Evolutionary conservation across 306 rosid genomes (phyloP).

Genomic region (Acacia confusa): DNA sequence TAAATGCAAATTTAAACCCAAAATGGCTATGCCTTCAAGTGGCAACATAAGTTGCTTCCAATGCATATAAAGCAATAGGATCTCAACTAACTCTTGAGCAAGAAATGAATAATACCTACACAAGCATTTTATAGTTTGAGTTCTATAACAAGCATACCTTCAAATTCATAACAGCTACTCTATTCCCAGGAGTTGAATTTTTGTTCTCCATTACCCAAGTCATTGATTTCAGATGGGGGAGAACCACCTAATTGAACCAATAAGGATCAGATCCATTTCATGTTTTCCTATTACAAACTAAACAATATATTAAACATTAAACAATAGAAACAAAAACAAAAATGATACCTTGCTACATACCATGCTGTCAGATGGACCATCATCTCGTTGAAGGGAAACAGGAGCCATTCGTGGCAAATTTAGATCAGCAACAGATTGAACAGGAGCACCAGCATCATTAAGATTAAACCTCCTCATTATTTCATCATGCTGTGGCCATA

Average conservation of each 20-base stretch:
- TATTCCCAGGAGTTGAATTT: conserved; percentile 71
- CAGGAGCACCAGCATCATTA: conserved; percentile 66
- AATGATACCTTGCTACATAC: conserved; percentile 34
- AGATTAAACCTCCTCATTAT: conserved; percentile 70
- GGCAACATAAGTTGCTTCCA: background rate
- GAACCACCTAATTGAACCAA: conserved; percentile 59
- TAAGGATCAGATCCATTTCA: conserved; percentile 33
- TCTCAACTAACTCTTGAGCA: conserved; percentile 13
- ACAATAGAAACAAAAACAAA: conserved; percentile 14
- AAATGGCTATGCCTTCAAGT: conserved; percentile 2
- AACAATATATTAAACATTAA: conserved; percentile 1
- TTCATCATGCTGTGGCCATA: conserved; percentile 93
- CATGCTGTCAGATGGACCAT: conserved; percentile 73
- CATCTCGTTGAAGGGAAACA: conserved; percentile 82
- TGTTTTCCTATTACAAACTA: conserved; percentile 14
- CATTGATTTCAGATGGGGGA: conserved; percentile 92
- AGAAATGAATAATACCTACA: conserved; percentile 12
- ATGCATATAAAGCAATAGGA: conserved; percentile 23
- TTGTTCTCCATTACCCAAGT: conserved; percentile 98
- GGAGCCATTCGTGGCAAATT: conserved; percentile 92
- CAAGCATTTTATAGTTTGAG: conserved; percentile 3
- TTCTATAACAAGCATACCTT: conserved; percentile 54
- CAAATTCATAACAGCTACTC: conserved; percentile 83
- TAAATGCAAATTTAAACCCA: conserved; percentile 16
- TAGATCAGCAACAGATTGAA: conserved; percentile 69